phyloP scores from a whole-genome alignment of 345 rosid genomes.

The Euphorbia peplus region DNA sequence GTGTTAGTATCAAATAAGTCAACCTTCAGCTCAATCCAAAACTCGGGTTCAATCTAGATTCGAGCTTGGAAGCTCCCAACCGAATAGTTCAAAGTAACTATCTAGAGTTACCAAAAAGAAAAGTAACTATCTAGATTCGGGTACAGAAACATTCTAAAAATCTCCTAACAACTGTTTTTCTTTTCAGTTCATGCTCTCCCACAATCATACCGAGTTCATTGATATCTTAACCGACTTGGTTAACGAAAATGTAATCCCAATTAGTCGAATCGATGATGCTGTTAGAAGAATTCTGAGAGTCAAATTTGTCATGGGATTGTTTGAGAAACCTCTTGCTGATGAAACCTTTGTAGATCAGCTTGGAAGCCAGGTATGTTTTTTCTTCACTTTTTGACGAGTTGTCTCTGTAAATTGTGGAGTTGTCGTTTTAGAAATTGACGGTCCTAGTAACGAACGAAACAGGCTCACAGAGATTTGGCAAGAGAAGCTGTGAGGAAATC shows the following conservation, averaged over 20 bases:
- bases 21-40: too few species aligned
- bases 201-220: slow-evolving; percentile 23
- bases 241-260: slow-evolving; percentile 21
- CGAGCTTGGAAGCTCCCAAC: too few species aligned
- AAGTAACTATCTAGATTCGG: too few species aligned
- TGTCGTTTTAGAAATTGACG: neutral
- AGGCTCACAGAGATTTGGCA: slow-evolving; percentile 74
- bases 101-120: too few species aligned
- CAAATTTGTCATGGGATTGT: slow-evolving; percentile 26
- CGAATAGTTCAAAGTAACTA: too few species aligned
- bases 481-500: slow-evolving; percentile 90
- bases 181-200: slow-evolving; percentile 28
- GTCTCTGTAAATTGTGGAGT: neutral
- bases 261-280: slow-evolving; percentile 26
- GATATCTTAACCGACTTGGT: slow-evolving; percentile 20
- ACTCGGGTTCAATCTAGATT: neutral
- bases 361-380: slow-evolving; percentile 24
- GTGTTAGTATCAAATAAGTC: too few species aligned
- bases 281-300: slow-evolving; percentile 25
- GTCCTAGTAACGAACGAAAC: neutral
- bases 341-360: slow-evolving; percentile 17
- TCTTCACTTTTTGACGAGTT: neutral
- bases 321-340: slow-evolving; percentile 29
- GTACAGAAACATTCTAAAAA: too few species aligned
- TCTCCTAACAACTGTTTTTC: too few species aligned